Conservation (phyloP, 2,329 filamentous ascomycete genomes). For the Aspergillus sclerotialis region DNA sequence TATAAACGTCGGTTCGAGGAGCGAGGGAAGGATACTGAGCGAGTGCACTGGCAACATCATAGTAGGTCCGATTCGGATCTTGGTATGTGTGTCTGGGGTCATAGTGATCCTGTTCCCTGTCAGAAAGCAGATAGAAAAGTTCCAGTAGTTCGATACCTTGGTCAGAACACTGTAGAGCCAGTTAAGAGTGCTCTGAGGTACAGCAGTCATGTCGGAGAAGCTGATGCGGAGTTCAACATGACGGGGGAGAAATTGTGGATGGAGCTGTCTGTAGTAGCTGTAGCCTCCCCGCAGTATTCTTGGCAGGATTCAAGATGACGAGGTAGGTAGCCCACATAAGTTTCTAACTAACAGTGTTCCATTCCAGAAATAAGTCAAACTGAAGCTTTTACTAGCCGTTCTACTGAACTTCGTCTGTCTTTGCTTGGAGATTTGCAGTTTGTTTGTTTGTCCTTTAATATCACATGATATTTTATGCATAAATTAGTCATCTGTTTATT, state of each 20-base stretch:
- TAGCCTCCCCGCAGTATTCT: no score
- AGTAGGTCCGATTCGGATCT: slow-evolving; percentile 87
- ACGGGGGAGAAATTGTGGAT: slow-evolving; percentile 2
- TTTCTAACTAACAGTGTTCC: no score
- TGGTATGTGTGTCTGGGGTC: slow-evolving; percentile 68
- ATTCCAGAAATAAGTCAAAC: no score
- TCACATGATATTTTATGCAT: no score
- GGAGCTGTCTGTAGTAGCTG: no score
- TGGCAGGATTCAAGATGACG: no score
- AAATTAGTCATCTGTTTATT: no score
- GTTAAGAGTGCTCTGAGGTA: slow-evolving; percentile 83
- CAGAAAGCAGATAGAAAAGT: slow-evolving; percentile 4
- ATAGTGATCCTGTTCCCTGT: slow-evolving; percentile 27
- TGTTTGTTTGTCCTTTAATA: no score
- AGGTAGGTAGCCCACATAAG: no score
- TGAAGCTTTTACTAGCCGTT: no score
- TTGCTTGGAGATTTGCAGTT: no score
- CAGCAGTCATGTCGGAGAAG: slow-evolving; percentile 47
- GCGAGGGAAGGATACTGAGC: slow-evolving; percentile 71
- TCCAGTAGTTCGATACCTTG: slow-evolving; percentile 45
- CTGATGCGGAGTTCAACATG: slow-evolving; percentile 8
- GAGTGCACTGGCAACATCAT: slow-evolving; percentile 78
- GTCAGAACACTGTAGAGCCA: slow-evolving; percentile 92
- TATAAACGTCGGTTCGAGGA: slow-evolving; percentile 90
- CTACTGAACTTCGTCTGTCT: no score